Base-by-base conservation (phyloP, 805 yeast genomes). In the Saccharomycopsis fibuligera region DNA sequence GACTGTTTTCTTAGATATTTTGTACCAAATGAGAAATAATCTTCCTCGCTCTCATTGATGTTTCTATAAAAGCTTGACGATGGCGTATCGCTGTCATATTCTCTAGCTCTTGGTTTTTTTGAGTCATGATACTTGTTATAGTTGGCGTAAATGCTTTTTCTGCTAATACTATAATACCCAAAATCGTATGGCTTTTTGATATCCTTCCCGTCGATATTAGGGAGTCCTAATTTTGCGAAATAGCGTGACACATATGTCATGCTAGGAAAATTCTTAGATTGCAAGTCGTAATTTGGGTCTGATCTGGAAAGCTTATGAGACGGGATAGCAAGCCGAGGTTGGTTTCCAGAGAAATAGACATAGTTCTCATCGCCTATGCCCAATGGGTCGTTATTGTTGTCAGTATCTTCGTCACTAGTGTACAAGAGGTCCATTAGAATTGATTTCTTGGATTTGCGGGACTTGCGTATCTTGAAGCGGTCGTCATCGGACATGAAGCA, bases 231-330 rank as follows among this genome's bases (percentile, higher is more conserved):
- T 24, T 48, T 48, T 3, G 19, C 27, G 19, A 48, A 45, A 25
- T 48, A 48, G 12, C 27, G 19, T 12, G 44, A 22, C n/a, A 45
- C 24, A 24, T 48, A 45, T 8, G 19, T 45, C n/a, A 19, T 21
- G n/a, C 16, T 30, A 2, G 52, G 52, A 30, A 44, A 48, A 17
- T 24, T 42, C n/a, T 33, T 14, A 23, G 33, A 22, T 19, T 19
- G 5, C 27, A 48, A 17, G 17, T 48, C 40, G 24, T 19, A 48
- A 29, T 48, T 48, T n/a, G 49, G 49, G 30, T 48, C 52, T 8
- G 23, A 21, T 14, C 16, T 17, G 19, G 30, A 8, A 6, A 48
- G 10, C 23, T 8, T 5, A 5, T 24, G 19, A 29, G 35, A 16
- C 12, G 46, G 38, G 10, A 45, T 31, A 16, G 19, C 16, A 6